These are phyloP conservation scores for Chenopodium album DNA, from an alignment of 148 eudicot genomes.

Conservation along the genomic window DNA sequence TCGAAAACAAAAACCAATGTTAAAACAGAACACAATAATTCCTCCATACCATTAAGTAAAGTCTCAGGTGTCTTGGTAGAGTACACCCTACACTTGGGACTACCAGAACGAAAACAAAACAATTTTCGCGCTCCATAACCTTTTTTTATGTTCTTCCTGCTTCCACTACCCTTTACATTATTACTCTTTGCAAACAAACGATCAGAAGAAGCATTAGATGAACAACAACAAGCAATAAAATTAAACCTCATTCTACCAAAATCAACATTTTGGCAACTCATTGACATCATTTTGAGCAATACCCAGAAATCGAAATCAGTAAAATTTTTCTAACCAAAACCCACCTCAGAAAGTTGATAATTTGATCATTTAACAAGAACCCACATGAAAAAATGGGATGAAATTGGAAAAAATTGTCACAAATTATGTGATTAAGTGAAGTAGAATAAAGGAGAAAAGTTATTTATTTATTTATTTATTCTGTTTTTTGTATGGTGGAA, in stretches of 20 bases:
- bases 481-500: conserved; percentile 12
- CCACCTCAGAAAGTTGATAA: conserved; percentile 34
- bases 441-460: background rate
- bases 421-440: background rate
- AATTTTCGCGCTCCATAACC: conserved; percentile 39
- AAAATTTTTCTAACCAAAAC: conserved; percentile 29
- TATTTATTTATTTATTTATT: too few relatives aligned
- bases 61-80: conserved; percentile 65
- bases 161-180: conserved; percentile 32
- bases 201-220: conserved; percentile 47
- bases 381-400: conserved; percentile 3
- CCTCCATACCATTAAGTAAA: conserved; percentile 42
- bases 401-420: conserved; percentile 1
- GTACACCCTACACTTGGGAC: conserved; percentile 41
- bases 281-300: conserved; percentile 51
- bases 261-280: conserved; percentile 65
- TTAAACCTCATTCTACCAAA: conserved; percentile 64
- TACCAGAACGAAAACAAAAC: conserved; percentile 39
- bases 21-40: background rate
- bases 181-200: conserved; percentile 36
- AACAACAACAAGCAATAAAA: conserved; percentile 59
- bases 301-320: conserved; percentile 17
- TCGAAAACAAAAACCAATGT: background rate
- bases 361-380: conserved; percentile 15
- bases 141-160: conserved; percentile 30